These are phyloP conservation scores for Allium cepa DNA, from an alignment of 106 monocot genomes.

Conservation along the genomic window DNA sequence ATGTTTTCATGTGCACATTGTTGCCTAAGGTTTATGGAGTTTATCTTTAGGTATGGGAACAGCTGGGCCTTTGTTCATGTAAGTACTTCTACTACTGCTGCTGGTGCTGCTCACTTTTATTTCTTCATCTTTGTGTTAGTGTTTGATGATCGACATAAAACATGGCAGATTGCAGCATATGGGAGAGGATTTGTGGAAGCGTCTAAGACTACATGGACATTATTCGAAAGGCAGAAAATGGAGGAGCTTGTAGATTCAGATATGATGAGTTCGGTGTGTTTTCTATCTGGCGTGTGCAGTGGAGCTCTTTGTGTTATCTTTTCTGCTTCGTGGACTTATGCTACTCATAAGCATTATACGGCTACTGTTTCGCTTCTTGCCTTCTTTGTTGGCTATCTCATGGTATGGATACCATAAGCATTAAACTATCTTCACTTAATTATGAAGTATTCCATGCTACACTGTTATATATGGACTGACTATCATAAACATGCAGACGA, in stretches of 20 bases:
- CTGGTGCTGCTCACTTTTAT: not conserved
- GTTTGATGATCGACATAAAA: not conserved
- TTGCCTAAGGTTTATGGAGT: conserved; percentile 89
- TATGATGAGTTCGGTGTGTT: conserved; percentile 90
- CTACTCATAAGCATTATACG: conserved; percentile 50
- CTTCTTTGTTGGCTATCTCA: conserved; percentile 96
- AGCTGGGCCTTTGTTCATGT: conserved; percentile 99
- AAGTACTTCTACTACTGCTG: not conserved
- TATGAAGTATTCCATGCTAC: not conserved
- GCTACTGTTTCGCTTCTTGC: conserved; percentile 84
- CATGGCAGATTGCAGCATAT: conserved; percentile 73
- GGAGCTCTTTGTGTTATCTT: conserved; percentile 76
- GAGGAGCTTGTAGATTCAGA: conserved; percentile 83
- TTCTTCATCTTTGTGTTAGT: not conserved
- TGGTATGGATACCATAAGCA: conserved; percentile 20
- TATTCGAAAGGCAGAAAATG: conserved; percentile 76
- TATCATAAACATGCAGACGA: conserved; percentile 36
- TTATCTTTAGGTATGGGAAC: conserved; percentile 86
- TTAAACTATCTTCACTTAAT: not conserved
- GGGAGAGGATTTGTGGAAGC: conserved; percentile 84
- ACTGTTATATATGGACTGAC: not conserved
- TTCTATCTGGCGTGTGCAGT: conserved; percentile 78
- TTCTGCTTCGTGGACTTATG: conserved; percentile 69
- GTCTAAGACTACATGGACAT: conserved; percentile 85
- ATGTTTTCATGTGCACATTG: conserved; percentile 98